phyloP scores from a whole-genome alignment of 163 green algal genomes.

The Volvox carteri region DNA sequence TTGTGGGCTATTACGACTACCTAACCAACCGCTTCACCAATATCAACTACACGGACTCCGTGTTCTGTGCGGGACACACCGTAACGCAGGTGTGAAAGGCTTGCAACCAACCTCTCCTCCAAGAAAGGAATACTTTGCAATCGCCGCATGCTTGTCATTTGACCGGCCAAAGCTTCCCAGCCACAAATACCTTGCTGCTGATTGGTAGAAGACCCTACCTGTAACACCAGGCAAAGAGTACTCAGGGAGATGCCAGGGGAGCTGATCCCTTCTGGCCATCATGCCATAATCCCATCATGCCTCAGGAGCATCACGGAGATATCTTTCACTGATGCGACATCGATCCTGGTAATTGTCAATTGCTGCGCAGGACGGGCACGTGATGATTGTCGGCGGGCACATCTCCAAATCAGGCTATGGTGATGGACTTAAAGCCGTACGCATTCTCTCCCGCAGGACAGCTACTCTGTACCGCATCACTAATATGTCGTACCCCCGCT shows the following conservation, averaged over 20 bases:
- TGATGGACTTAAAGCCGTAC: conserved; percentile 50
- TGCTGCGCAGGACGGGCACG: conserved; percentile 40
- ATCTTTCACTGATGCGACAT: background rate
- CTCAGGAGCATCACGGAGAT: background rate
- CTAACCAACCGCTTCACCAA: conserved; percentile 52
- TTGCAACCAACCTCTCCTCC: background rate
- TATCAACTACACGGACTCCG: conserved; percentile 48
- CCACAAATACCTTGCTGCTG: background rate
- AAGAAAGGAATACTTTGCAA: background rate
- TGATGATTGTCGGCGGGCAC: conserved; percentile 61
- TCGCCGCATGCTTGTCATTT: background rate
- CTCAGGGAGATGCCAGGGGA: too few species aligned
- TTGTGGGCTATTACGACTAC: conserved; percentile 51
- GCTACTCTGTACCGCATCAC: conserved; percentile 38
- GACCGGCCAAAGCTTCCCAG: background rate
- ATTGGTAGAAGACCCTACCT: background rate
- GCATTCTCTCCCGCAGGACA: conserved; percentile 44
- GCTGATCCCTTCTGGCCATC: too few species aligned
- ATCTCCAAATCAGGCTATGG: conserved; percentile 56
- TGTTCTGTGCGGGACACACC: conserved; percentile 57
- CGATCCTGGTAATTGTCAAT: background rate
- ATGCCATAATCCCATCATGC: too few species aligned
- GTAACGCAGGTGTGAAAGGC: conserved; percentile 36
- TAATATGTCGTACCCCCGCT: conserved; percentile 49
- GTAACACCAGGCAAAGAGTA: too few species aligned